Evolutionary conservation across 148 eudicot genomes (phyloP), one percentile per base, ranked within the genome.

Genomic region (Pharnaceum exiguum): DNA sequence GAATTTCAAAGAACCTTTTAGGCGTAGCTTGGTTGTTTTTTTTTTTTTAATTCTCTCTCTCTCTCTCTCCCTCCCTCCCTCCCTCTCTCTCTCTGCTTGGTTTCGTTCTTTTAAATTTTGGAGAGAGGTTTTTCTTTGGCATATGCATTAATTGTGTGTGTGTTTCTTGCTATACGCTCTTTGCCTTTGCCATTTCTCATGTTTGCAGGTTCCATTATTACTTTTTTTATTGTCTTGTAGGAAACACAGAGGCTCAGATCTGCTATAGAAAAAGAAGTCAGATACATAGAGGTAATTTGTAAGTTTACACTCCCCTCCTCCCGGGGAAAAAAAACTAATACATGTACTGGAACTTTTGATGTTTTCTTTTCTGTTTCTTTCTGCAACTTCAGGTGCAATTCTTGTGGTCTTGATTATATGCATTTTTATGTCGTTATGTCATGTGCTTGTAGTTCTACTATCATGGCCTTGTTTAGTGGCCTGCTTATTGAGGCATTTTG

Each of bases 201-300:
- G 7, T 37, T 42, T 5, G 3, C 23, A 0, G 5, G 2, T 9
- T 28, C 12, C 19, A 19, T 58, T 36, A 16, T 57, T 38, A n/a
- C 46, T n/a, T 11, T 3, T 15, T 42, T 19, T 25, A 7, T 8
- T 2, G 25, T 5, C 48, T 68, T 79, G 33, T 60, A 94, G 99
- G 99, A 89, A 69, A 87, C 85, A 7, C 84, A 81, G 60, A 83
- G 70, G 75, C 90, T 94, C 53, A 80, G 82, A 56, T 72, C 78
- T 53, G 79, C 84, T 46, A 51, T 94, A 60, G 78, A 82, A 45
- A 86, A 72, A 67, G 89, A 94, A 80, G 59, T 80, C 40, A 46
- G 53, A 40, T 79, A 74, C 68, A 78, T 86, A 65, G 95, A 94
- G 96, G 99, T 89, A 78, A 63, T 44, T 66, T 48, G 1, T 64